A percentile compares a stretch with the other conserved stretches of the same genome.
These are phyloP conservation scores for Sordariomycetes sp. DNA, from an alignment of 2,329 filamentous ascomycete genomes.

Conservation along the genomic window DNA sequence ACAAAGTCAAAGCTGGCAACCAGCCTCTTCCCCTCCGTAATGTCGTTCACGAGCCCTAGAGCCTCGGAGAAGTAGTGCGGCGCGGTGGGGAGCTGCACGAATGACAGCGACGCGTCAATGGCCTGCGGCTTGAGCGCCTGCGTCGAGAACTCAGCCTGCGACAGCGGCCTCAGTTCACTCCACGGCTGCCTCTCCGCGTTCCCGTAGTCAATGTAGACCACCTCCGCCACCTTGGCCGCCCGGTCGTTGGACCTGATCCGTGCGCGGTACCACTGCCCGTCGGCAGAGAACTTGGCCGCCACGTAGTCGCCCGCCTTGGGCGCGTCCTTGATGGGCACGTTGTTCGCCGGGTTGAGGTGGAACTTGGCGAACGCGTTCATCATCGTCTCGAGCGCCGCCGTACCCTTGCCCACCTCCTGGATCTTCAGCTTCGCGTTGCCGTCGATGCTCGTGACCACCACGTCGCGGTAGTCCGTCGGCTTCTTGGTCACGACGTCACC, in stretches of 20 bases:
- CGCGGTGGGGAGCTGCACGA: slow-evolving; percentile 74
- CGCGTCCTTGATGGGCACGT: slow-evolving; percentile 54
- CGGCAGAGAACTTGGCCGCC: slow-evolving; percentile 77
- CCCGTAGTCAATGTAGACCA: slow-evolving; percentile 92
- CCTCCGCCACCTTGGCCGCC: slow-evolving; percentile 74
- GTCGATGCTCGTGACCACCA: slow-evolving; percentile 85
- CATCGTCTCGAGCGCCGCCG: slow-evolving; percentile 68
- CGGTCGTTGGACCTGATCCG: slow-evolving; percentile 88
- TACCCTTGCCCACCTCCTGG: slow-evolving; percentile 80
- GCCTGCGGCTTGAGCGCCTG: slow-evolving; percentile 82
- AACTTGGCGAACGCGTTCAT: slow-evolving; percentile 89
- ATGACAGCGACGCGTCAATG: slow-evolving; percentile 71
- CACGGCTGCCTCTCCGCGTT: slow-evolving; percentile 85
- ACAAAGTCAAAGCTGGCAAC: slow-evolving; percentile 86
- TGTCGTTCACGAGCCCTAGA: slow-evolving; percentile 58
- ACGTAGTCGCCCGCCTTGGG: slow-evolving; percentile 90
- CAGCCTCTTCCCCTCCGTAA: slow-evolving; percentile 62
- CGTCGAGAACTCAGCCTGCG: slow-evolving; percentile 62
- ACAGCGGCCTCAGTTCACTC: slow-evolving; percentile 69
- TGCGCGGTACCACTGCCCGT: slow-evolving; percentile 90
- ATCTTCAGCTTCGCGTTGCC: slow-evolving; percentile 73
- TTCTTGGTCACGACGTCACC: slow-evolving; percentile 46
- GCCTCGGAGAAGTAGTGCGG: slow-evolving; percentile 76
- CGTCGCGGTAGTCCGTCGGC: slow-evolving; percentile 75
- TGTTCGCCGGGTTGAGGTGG: slow-evolving; percentile 75